A percentile compares a stretch with the other conserved stretches of the same genome.
Evolutionary conservation across 805 yeast species (phyloP).

Genomic region (Metschnikowia vanudenii): DNA sequence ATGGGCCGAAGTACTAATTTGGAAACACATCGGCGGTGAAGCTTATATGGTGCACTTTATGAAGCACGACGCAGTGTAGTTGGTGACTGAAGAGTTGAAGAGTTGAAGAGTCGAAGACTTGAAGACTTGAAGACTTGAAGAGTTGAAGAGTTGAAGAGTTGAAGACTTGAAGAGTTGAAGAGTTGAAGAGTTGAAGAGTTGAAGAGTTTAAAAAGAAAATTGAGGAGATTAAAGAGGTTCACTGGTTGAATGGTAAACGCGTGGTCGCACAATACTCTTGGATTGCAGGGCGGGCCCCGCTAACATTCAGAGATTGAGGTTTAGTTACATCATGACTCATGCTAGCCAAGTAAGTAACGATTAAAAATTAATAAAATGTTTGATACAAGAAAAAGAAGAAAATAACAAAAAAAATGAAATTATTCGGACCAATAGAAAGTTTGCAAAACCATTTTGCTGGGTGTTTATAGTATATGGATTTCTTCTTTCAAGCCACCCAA

Average conservation of each 20-base stretch:
- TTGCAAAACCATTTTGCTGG: too few species aligned
- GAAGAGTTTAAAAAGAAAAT: not conserved
- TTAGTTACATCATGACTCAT: not conserved
- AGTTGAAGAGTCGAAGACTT: not conserved
- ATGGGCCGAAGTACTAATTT: not conserved
- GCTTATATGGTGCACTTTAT: too few species aligned
- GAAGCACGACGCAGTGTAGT: too few species aligned
- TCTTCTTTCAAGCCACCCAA: too few species aligned
- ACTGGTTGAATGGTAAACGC: not conserved
- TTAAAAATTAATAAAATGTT: not conserved
- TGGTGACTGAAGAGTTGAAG: too few species aligned
- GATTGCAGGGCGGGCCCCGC: not conserved
- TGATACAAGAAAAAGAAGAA: not conserved
- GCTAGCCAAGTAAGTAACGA: not conserved
- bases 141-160: not conserved
- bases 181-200: not conserved
- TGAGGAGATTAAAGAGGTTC: not conserved
- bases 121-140: not conserved
- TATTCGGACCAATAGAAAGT: too few species aligned
- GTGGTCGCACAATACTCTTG: not conserved
- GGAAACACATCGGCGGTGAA: too few species aligned
- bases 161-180: not conserved
- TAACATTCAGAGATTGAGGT: not conserved
- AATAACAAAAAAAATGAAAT: too few species aligned
- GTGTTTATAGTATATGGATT: too few species aligned